Conservation (phyloP, 345 rosid genomes). For the Euphorbia pulcherrima region DNA sequence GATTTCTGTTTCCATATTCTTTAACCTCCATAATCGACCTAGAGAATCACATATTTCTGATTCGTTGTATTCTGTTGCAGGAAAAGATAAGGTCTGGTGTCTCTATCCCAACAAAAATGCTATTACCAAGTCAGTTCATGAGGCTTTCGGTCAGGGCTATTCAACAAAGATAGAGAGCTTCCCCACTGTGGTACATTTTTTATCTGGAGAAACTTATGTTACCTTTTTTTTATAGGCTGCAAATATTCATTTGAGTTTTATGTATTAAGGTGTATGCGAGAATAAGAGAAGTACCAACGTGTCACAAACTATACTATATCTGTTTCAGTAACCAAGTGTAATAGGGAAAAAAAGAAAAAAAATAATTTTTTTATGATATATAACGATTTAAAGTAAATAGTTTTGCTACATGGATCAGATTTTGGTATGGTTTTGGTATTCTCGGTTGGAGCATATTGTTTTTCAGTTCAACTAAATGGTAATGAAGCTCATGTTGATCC, state of each 20-base stretch:
- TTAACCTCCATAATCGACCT: neutral
- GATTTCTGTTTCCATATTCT: neutral
- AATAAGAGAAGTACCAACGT: neutral
- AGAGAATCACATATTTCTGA: neutral
- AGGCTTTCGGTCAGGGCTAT: constrained; percentile 38
- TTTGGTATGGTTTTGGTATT: neutral
- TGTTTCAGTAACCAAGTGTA: neutral
- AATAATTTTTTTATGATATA: neutral
- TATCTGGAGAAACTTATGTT: constrained; percentile 10
- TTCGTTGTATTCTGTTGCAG: constrained; percentile 36
- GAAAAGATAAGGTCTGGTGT: constrained; percentile 71
- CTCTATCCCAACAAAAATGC: constrained; percentile 82
- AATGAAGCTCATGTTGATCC: constrained; percentile 26
- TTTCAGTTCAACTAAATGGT: constrained; percentile 18
- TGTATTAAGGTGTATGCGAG: neutral
- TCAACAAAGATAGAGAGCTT: constrained; percentile 31
- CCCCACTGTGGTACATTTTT: constrained; percentile 32
- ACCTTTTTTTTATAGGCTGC: neutral
- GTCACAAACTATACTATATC: neutral
- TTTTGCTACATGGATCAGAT: neutral
- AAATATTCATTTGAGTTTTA: neutral
- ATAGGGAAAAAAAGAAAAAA: neutral
- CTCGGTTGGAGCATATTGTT: constrained; percentile 14
- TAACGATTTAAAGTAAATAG: neutral
- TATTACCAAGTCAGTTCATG: constrained; percentile 49